A percentile compares a stretch with the other conserved stretches of the same genome.
These are phyloP conservation scores for Candida smagusa DNA, from an alignment of 1,139 yeast genomes.

Conservation along the genomic window DNA sequence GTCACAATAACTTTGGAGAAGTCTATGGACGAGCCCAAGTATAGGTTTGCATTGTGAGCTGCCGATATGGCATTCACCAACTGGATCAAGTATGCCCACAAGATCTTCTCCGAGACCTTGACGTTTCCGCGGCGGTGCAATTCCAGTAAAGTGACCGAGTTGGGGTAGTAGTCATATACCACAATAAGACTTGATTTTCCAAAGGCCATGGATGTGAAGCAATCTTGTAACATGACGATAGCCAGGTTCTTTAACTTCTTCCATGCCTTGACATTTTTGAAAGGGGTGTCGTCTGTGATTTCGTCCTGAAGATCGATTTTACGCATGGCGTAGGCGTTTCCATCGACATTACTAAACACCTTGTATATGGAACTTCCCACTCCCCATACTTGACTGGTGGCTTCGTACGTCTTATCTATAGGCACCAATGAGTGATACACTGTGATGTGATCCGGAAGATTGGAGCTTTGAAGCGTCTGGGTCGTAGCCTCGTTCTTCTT, in stretches of 20 bases:
- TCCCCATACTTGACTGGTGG: conserved; percentile 55
- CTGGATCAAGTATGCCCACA: conserved; percentile 80
- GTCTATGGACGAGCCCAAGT: conserved; percentile 59
- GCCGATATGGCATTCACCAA: conserved; percentile 61
- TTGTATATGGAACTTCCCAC: conserved; percentile 67
- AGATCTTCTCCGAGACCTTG: conserved; percentile 55
- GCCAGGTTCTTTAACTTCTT: conserved; percentile 58
- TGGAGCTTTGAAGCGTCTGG: conserved; percentile 59
- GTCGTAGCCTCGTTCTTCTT: conserved; percentile 78
- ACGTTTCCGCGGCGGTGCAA: conserved; percentile 33
- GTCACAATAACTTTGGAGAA: conserved; percentile 73
- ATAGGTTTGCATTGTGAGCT: conserved; percentile 60
- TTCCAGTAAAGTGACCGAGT: conserved; percentile 56
- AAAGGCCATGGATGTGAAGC: conserved; percentile 85
- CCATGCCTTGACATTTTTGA: conserved; percentile 39
- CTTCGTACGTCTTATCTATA: conserved; percentile 61
- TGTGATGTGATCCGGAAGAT: conserved; percentile 73
- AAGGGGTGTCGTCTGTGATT: conserved; percentile 54
- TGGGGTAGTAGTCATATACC: conserved; percentile 63
- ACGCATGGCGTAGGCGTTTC: conserved; percentile 71
- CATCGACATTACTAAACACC: conserved; percentile 77
- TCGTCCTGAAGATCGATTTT: conserved; percentile 53
- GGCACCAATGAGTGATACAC: conserved; percentile 86
- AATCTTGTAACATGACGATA: conserved; percentile 68
- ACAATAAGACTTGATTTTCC: conserved; percentile 52